Percentiles rank a stretch among this genome's conserved stretches.
phyloP scores from a whole-genome alignment of 805 yeast species.

The Saturnispora hagleri region DNA sequence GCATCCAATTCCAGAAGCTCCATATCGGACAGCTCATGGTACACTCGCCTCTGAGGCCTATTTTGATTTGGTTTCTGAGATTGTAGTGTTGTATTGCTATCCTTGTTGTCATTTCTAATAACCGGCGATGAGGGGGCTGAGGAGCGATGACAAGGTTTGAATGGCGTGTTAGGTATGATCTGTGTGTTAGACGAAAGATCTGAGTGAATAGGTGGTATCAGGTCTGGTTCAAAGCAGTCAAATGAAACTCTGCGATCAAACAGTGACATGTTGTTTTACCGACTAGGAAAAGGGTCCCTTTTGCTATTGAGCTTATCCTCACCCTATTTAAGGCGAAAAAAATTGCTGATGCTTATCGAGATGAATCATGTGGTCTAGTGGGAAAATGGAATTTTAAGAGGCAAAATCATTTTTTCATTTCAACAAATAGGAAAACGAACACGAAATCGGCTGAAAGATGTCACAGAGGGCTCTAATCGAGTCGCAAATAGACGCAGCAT shows the following conservation, averaged over 20 bases:
- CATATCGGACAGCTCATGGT: conserved; percentile 43
- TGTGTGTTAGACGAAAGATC: background rate
- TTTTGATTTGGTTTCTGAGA: conserved; percentile 21
- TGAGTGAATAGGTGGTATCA: conserved; percentile 1
- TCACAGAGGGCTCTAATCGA: conserved; percentile 1
- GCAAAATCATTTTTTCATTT: background rate
- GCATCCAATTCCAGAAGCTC: conserved; percentile 47
- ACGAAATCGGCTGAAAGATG: background rate
- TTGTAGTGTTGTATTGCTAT: conserved; percentile 10
- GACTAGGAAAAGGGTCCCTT: conserved; percentile 1
- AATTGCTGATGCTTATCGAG: background rate
- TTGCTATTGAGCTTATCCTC: background rate
- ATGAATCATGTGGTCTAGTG: background rate
- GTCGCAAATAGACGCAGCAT: background rate
- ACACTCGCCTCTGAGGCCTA: conserved; percentile 28
- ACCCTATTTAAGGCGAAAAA: background rate
- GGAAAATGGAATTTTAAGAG: background rate
- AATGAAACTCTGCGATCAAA: conserved; percentile 6
- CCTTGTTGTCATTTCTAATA: conserved; percentile 3
- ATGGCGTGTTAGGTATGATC: conserved; percentile 6
- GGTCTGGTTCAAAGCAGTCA: conserved; percentile 6
- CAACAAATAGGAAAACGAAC: background rate
- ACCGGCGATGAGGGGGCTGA: conserved; percentile 1
- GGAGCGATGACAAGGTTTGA: conserved; percentile 1
- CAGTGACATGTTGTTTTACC: conserved; percentile 1